phyloP scores from a whole-genome alignment of 805 yeast species.

The Ogataea sp. region DNA sequence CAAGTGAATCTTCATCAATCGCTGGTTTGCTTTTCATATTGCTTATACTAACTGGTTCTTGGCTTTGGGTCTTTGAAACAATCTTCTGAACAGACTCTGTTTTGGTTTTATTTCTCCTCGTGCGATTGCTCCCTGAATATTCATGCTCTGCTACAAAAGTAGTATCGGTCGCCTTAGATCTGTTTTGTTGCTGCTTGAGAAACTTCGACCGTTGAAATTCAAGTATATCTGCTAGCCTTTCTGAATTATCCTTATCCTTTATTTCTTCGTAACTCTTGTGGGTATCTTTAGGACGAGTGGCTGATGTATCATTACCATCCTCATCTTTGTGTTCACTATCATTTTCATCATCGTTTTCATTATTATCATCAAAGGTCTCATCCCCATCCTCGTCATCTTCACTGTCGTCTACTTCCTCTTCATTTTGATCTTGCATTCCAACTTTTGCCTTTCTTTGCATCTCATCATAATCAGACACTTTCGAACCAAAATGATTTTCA shows the following conservation, averaged over 20 bases:
- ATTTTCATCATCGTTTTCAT: background rate
- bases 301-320: constrained; percentile 3
- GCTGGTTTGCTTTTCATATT: background rate
- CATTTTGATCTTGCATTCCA: no score
- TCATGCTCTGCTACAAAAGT: background rate
- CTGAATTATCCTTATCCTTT: constrained; percentile 1
- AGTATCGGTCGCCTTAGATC: background rate
- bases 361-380: background rate
- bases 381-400: constrained; percentile 16
- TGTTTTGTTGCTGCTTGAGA: constrained; percentile 26
- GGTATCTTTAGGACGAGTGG: no score
- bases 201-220: constrained; percentile 29
- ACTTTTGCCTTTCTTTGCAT: no score
- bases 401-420: no score
- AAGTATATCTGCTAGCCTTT: constrained; percentile 15
- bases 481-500: constrained; percentile 46
- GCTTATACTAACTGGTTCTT: background rate
- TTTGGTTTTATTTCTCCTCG: background rate
- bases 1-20: background rate
- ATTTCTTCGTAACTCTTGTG: constrained; percentile 5
- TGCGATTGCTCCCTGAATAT: constrained; percentile 1
- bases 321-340: constrained; percentile 7
- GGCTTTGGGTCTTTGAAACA: no score
- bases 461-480: constrained; percentile 6
- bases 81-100: no score